A percentile compares a stretch with the other conserved stretches of the same genome.
phyloP scores from a whole-genome alignment of 2,329 filamentous ascomycete genomes.

The Leptographium radiaticola region DNA sequence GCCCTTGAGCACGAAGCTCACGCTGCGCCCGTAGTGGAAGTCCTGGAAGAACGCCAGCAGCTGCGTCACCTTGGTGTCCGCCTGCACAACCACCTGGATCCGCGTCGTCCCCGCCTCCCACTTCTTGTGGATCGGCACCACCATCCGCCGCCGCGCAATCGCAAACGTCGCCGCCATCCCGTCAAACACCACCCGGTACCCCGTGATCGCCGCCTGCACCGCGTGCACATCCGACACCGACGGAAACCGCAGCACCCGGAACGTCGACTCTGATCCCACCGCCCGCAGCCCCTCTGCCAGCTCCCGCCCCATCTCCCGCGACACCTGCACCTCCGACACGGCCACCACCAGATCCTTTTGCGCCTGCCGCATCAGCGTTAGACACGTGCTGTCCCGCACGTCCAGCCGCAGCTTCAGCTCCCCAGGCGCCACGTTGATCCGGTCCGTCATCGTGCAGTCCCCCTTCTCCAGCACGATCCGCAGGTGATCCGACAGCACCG shows the following conservation, averaged over 20 bases:
- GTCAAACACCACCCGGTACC: constrained; percentile 64
- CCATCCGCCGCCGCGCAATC: constrained; percentile 74
- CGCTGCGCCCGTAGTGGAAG: constrained; percentile 73
- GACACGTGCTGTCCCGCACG: constrained; percentile 43
- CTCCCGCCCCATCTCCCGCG: constrained; percentile 48
- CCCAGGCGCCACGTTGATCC: constrained; percentile 69
- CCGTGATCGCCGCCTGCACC: constrained; percentile 69
- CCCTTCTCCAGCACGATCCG: constrained; percentile 64
- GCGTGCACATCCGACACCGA: constrained; percentile 56
- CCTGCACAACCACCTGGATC: constrained; percentile 64
- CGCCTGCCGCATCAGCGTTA: constrained; percentile 57
- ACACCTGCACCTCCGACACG: constrained; percentile 53
- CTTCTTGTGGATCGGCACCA: constrained; percentile 87
- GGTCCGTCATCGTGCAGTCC: constrained; percentile 67
- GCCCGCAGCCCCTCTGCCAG: constrained; percentile 51
- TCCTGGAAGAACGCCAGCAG: constrained; percentile 79
- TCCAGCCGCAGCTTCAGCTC: constrained; percentile 56
- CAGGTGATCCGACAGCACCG: constrained; percentile 63
- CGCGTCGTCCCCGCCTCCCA: constrained; percentile 76
- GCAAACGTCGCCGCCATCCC: constrained; percentile 60
- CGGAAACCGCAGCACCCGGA: constrained; percentile 60
- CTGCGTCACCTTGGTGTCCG: constrained; percentile 57
- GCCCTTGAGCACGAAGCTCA: constrained; percentile 77
- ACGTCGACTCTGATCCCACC: constrained; percentile 44
- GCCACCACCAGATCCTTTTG: constrained; percentile 70